Conservation (phyloP, 1,139 yeast species). For the Lodderomyces beijingensis region DNA sequence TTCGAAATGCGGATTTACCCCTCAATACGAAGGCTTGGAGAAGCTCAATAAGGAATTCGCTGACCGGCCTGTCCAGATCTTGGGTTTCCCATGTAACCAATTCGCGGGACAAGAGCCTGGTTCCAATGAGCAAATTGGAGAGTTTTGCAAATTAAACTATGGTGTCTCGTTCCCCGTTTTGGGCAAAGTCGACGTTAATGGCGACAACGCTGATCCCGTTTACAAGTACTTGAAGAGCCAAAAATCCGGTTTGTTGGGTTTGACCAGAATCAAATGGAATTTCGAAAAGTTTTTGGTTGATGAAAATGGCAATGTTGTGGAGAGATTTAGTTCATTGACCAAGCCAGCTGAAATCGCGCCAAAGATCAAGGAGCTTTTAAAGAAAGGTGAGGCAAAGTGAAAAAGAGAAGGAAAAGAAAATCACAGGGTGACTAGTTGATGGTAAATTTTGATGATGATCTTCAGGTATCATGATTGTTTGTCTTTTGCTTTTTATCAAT, state of each 20-base stretch:
- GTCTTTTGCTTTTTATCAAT: too few relatives aligned
- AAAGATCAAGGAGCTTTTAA: constrained; percentile 38
- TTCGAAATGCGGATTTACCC: constrained; percentile 84
- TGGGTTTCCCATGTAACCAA: constrained; percentile 88
- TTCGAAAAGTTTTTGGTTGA: constrained; percentile 47
- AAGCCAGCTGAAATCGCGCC: constrained; percentile 34
- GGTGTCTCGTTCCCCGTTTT: constrained; percentile 82
- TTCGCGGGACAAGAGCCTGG: constrained; percentile 54
- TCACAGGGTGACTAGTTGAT: constrained; percentile 1
- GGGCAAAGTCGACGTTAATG: constrained; percentile 87
- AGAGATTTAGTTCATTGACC: constrained; percentile 40
- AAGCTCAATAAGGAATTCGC: constrained; percentile 76
- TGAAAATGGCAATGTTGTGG: constrained; percentile 43
- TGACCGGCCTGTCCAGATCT: constrained; percentile 56
- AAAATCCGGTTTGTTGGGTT: constrained; percentile 41
- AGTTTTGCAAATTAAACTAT: constrained; percentile 37
- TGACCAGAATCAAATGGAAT: constrained; percentile 48
- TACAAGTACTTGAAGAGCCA: constrained; percentile 66
- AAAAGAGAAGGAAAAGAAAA: too few relatives aligned
- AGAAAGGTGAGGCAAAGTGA: constrained; percentile 11
- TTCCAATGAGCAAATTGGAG: constrained; percentile 33
- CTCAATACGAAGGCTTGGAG: constrained; percentile 77
- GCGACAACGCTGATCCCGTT: constrained; percentile 74
- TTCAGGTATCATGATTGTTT: too few relatives aligned
- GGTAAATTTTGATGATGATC: too few relatives aligned